Conservation (phyloP, 1,284 basidiomycete genomes). For the Microbotryum saponariae region DNA sequence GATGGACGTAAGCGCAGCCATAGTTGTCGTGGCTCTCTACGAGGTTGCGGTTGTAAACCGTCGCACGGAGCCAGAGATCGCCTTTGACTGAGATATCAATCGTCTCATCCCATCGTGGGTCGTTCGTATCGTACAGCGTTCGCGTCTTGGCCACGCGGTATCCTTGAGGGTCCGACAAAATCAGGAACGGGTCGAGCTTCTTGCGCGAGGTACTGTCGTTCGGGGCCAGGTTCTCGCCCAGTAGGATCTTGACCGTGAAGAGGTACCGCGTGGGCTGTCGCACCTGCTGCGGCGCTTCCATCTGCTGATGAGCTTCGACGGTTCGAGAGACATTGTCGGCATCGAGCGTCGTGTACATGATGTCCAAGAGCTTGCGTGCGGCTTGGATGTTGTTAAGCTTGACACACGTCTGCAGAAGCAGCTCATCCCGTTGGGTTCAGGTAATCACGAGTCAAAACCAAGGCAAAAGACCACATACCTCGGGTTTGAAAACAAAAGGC, state of each 20-base stretch:
- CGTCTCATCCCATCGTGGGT: conserved; percentile 94
- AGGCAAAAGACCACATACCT: conserved; percentile 39
- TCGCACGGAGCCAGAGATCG: conserved; percentile 92
- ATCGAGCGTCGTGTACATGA: conserved; percentile 84
- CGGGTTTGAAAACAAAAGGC: conserved; percentile 85
- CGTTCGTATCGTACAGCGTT: conserved; percentile 84
- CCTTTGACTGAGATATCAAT: conserved; percentile 78
- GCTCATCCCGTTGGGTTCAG: background rate
- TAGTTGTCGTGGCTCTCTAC: conserved; percentile 51
- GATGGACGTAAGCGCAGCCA: conserved; percentile 82
- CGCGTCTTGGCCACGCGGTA: conserved; percentile 87
- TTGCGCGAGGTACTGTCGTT: conserved; percentile 62
- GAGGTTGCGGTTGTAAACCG: conserved; percentile 79
- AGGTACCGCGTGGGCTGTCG: conserved; percentile 51
- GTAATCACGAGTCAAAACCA: background rate
- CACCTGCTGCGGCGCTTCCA: conserved; percentile 29
- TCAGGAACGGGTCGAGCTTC: conserved; percentile 82
- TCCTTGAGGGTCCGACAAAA: conserved; percentile 85
- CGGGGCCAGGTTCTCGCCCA: conserved; percentile 73
- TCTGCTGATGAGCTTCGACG: conserved; percentile 52
- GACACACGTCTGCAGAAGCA: conserved; percentile 64
- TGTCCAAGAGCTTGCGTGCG: conserved; percentile 80
- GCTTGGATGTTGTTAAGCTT: conserved; percentile 97
- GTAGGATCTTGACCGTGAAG: conserved; percentile 88
- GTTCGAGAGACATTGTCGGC: conserved; percentile 77